Evolutionary conservation across 163 green algal species (phyloP), one percentile per base, ranked within the genome.

Genomic region (Volvox carteri): DNA sequence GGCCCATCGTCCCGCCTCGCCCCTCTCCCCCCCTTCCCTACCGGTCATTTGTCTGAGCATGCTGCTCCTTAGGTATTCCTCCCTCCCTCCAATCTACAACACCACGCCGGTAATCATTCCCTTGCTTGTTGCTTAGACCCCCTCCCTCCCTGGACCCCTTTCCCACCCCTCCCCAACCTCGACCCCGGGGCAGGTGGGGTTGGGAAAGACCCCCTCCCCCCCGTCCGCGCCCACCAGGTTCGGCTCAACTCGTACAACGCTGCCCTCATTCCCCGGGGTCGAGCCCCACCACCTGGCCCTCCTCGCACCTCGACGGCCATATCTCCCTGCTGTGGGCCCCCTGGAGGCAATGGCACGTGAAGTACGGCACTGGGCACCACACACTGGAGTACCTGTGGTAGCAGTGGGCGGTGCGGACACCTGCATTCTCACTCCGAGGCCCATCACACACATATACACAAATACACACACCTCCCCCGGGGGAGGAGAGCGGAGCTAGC

Each of bases 291-390:
- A 12, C 4, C n/a, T n/a, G n/a, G n/a, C n/a, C n/a, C n/a, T n/a
- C 14, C 35, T 2, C 79, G 7, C 81, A 88, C 81, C 81, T 88
- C n/a, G 23, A 48, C 48, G 30, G 48, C 81, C 12, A 56, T 48
- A 30, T 52, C 5, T 1, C 37, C 67, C 33, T 21, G 48, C 46
- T 44, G 42, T 23, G 44, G 73, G 1, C 46, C 73, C 42, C 18
- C 41, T 23, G 67, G 67, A 52, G 48, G 30, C 81, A 88, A 46
- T 35, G 81, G 81, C 81, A 88, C 81, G 37, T 88, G 81, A 48
- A 80, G 67, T 50, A 88, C 48, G 23, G 48, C 67, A 8, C 3
- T 16, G 23, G 81, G 81, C 35, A 88, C 48, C 12, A 60, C 67
- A 18, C 65, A 80, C 81, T 88, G 21, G 33, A 88, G 48, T 28